Conservation (phyloP, 2,329 filamentous ascomycete genomes). For the Penicillium aurantiogriseum region DNA sequence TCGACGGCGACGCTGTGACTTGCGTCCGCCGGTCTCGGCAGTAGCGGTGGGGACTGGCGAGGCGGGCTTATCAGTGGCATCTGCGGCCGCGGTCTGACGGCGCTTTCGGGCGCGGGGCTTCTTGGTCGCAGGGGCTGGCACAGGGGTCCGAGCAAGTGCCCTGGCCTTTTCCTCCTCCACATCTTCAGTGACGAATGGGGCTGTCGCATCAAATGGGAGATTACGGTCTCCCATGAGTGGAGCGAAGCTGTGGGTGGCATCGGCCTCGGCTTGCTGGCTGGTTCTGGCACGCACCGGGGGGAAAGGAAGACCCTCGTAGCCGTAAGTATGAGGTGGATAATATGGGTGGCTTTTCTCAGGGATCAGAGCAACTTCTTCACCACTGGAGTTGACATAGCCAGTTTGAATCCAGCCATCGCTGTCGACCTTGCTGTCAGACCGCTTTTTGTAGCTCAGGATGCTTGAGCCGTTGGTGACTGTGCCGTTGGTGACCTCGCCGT, state of each 20-base stretch:
- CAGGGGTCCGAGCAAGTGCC: constrained; percentile 1
- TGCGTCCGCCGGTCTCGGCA: not conserved
- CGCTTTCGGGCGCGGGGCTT: constrained; percentile 15
- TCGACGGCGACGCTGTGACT: constrained; percentile 8
- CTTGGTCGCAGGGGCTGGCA: not conserved
- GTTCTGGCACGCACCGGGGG: constrained; percentile 19
- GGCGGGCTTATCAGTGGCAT: not conserved
- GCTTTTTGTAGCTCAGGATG: constrained; percentile 1
- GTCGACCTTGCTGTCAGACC: not conserved
- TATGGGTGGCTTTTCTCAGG: constrained; percentile 12
- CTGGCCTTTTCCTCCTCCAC: constrained; percentile 13
- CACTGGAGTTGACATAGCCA: constrained; percentile 16
- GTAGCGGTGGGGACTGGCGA: not conserved
- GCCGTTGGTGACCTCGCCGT: not conserved
- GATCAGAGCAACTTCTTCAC: constrained; percentile 17
- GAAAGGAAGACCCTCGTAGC: constrained; percentile 14
- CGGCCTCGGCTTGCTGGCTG: constrained; percentile 9
- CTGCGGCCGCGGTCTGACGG: constrained; percentile 1
- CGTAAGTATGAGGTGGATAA: constrained; percentile 17
- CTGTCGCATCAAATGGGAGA: constrained; percentile 7
- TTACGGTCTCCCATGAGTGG: constrained; percentile 24
- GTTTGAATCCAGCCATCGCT: constrained; percentile 14
- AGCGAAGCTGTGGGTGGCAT: constrained; percentile 17
- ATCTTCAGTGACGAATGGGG: constrained; percentile 13
- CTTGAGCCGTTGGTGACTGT: not conserved